Evolutionary conservation across 495 filamentous ascomycete genomes (phyloP).

Genomic region (Bathelium albidoporum): DNA sequence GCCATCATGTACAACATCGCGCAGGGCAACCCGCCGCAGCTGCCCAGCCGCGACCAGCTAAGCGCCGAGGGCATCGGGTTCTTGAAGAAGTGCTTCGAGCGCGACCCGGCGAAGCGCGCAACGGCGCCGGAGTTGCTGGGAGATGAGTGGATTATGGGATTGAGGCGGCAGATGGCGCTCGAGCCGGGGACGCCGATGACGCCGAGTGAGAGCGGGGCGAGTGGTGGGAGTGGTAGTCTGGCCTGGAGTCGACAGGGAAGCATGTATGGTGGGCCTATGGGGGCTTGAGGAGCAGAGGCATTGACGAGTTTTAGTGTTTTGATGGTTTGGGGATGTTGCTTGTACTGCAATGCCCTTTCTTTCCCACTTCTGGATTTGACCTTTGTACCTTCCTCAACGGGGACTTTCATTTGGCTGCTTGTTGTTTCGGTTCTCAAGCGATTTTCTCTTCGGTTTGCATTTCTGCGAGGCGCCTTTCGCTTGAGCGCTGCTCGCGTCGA

Average conservation of each 20-base stretch:
- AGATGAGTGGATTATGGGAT: constrained; percentile 85
- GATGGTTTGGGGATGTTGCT: background rate
- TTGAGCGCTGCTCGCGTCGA: background rate
- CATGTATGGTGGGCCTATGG: background rate
- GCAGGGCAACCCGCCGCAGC: constrained; percentile 80
- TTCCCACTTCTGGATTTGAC: background rate
- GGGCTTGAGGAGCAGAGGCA: background rate
- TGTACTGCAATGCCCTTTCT: background rate
- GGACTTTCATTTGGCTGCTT: background rate
- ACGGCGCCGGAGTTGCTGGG: constrained; percentile 84
- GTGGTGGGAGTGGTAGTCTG: constrained; percentile 7
- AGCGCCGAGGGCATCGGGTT: constrained; percentile 80
- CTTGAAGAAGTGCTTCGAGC: constrained; percentile 72
- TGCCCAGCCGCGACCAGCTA: constrained; percentile 75
- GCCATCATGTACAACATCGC: constrained; percentile 99
- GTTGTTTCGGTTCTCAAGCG: background rate
- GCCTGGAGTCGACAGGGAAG: constrained; percentile 1
- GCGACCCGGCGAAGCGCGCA: constrained; percentile 68
- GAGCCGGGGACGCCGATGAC: constrained; percentile 42
- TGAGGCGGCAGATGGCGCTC: constrained; percentile 50
- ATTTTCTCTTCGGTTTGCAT: background rate
- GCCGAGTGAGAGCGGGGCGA: constrained; percentile 20
- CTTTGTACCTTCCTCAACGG: background rate
- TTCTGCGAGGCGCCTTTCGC: background rate
- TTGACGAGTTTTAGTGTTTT: no score